Conservation (phyloP, 495 filamentous ascomycete species). For the Glarea lozoyensis region DNA sequence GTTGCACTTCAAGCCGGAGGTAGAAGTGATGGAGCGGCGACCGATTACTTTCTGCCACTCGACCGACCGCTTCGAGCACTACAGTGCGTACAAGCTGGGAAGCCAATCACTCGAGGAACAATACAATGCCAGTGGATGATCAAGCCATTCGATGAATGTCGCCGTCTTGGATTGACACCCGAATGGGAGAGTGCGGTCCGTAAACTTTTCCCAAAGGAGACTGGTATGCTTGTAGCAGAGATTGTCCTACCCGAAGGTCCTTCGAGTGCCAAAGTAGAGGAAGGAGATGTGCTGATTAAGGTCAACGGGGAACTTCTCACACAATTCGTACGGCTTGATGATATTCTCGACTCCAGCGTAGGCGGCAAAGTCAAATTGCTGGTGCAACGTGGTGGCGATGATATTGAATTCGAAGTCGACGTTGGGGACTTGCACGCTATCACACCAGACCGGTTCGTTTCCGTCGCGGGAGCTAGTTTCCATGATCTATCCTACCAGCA, state of each 20-base stretch:
- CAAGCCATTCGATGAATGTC: constrained; percentile 96
- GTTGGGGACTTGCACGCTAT: constrained; percentile 92
- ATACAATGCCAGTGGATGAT: constrained; percentile 97
- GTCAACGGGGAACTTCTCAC: constrained; percentile 93
- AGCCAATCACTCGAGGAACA: constrained; percentile 76
- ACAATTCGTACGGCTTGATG: constrained; percentile 88
- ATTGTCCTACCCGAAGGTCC: constrained; percentile 89
- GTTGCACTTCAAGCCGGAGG: constrained; percentile 94
- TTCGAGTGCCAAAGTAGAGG: constrained; percentile 73
- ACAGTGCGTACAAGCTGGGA: constrained; percentile 67
- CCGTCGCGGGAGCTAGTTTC: constrained; percentile 87
- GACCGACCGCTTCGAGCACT: constrained; percentile 83
- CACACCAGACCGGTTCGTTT: constrained; percentile 90
- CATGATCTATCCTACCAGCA: constrained; percentile 96
- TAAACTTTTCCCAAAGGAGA: constrained; percentile 80
- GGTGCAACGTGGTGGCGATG: constrained; percentile 79
- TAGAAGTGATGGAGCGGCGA: constrained; percentile 86
- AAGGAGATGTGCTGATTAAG: constrained; percentile 91
- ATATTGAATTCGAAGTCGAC: constrained; percentile 74
- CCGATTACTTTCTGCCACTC: constrained; percentile 94
- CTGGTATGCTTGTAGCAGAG: constrained; percentile 93
- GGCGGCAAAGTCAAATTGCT: constrained; percentile 62
- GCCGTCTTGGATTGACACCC: constrained; percentile 73
- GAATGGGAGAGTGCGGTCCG: constrained; percentile 81
- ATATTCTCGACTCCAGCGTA: constrained; percentile 84